These are phyloP conservation scores for Suhomyces xylopsoci DNA, from an alignment of 805 yeast species.

Conservation along the genomic window DNA sequence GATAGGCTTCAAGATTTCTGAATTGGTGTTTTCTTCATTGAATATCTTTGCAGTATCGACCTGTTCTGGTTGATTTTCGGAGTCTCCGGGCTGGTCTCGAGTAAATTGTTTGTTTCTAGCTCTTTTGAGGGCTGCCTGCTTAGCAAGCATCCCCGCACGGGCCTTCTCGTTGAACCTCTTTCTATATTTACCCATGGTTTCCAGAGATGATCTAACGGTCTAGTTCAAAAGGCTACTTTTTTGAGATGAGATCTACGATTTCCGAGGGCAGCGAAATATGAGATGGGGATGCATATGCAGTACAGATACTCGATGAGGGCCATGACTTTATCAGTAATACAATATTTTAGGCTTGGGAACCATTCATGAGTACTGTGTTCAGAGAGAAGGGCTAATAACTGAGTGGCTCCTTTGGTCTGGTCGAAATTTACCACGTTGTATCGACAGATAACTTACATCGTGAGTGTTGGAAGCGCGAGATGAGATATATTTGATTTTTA, in stretches of 20 bases:
- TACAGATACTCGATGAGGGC: neutral
- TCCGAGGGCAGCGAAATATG: neutral
- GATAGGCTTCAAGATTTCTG: conserved; percentile 60
- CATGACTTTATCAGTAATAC: neutral
- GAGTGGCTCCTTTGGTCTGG: neutral
- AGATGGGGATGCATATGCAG: neutral
- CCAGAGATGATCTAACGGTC: neutral
- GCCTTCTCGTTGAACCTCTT: conserved; percentile 83
- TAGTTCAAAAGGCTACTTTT: neutral
- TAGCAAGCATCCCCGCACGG: conserved; percentile 78
- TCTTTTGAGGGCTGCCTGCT: conserved; percentile 63
- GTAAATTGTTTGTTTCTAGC: conserved; percentile 69
- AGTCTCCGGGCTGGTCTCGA: conserved; percentile 41
- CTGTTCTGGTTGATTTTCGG: conserved; percentile 13
- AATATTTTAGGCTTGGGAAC: neutral
- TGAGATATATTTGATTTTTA: neutral
- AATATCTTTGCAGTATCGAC: conserved; percentile 4
- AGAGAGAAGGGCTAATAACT: neutral
- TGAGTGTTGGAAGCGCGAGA: neutral
- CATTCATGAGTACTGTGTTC: neutral
- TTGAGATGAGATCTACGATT: conserved; percentile 4
- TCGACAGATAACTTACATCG: neutral
- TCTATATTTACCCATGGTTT: conserved; percentile 74
- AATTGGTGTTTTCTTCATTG: conserved; percentile 48
- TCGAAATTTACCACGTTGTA: neutral